A percentile compares a stretch with the other conserved stretches of the same genome.
These are phyloP conservation scores for Acanthochlamys bracteata DNA, from an alignment of 106 monocot species.

Conservation along the genomic window DNA sequence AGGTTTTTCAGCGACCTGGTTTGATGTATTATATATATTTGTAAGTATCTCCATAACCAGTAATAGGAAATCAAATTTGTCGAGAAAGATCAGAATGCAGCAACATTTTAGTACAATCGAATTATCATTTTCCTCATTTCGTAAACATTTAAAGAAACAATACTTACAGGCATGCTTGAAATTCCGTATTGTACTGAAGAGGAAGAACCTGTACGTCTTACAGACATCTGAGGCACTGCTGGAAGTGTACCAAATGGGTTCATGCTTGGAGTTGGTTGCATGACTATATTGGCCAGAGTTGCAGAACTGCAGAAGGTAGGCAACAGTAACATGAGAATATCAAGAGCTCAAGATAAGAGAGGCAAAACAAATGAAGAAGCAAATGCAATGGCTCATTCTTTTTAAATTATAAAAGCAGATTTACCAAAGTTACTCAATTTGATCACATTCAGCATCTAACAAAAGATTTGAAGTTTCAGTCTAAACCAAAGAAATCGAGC, in stretches of 20 bases:
- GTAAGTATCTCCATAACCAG: neutral
- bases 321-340: constrained; percentile 5
- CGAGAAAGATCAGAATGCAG: neutral
- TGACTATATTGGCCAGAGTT: constrained; percentile 47
- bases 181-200: constrained; percentile 95
- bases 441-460: no score
- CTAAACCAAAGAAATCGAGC: no score
- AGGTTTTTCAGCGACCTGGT: constrained; percentile 78
- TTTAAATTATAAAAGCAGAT: neutral
- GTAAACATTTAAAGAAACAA: neutral
- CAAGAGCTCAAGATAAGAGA: neutral
- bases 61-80: neutral
- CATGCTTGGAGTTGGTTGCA: constrained; percentile 65
- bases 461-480: no score
- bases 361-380: neutral
- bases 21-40: neutral
- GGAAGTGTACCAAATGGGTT: constrained; percentile 93
- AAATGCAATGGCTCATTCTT: neutral
- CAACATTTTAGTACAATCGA: neutral
- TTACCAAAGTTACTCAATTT: no score
- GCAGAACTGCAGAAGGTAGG: constrained; percentile 30
- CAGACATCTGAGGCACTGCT: constrained; percentile 91
- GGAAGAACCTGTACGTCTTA: constrained; percentile 57
- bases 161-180: constrained; percentile 91
- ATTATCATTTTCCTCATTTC: neutral